These are phyloP conservation scores for Tarenaya hassleriana DNA, from an alignment of 345 rosid genomes.

Conservation along the genomic window DNA sequence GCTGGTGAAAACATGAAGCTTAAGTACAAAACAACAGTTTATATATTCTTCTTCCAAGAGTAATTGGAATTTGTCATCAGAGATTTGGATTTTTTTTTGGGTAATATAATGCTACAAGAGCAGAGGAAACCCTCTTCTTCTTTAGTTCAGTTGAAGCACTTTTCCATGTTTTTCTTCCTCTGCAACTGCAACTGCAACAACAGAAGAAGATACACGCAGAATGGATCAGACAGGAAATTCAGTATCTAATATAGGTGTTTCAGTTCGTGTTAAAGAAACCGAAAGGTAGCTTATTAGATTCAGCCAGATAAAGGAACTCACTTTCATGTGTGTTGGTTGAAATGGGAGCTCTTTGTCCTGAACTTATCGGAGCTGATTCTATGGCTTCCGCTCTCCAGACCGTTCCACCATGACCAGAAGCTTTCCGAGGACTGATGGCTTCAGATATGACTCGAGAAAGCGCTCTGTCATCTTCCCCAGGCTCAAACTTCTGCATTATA, in stretches of 20 bases:
- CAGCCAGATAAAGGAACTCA: slow-evolving; percentile 18
- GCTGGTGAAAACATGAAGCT: too few relatives aligned
- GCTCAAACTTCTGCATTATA: slow-evolving; percentile 53
- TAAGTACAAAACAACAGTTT: slow-evolving; percentile 1
- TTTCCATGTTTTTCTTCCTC: slow-evolving; percentile 55
- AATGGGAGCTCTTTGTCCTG: slow-evolving; percentile 33
- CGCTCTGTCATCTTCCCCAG: slow-evolving; percentile 72
- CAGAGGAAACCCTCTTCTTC: slow-evolving; percentile 11
- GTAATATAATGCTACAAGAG: too few relatives aligned
- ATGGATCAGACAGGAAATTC: slow-evolving; percentile 9
- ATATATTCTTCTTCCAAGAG: not conserved
- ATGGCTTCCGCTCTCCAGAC: slow-evolving; percentile 44
- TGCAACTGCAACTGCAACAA: slow-evolving; percentile 35
- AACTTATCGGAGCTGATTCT: slow-evolving; percentile 43
- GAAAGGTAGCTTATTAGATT: too few relatives aligned
- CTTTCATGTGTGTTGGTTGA: slow-evolving; percentile 41
- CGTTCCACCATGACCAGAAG: slow-evolving; percentile 31
- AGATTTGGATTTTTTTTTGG: too few relatives aligned
- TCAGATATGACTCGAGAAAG: slow-evolving; percentile 55
- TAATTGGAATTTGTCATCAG: too few relatives aligned
- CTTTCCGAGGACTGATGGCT: slow-evolving; percentile 52
- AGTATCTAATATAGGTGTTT: not conserved
- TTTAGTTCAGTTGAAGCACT: slow-evolving; percentile 59
- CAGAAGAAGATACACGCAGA: not conserved
- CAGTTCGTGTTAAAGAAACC: too few relatives aligned